phyloP scores from a whole-genome alignment of 2,329 filamentous ascomycete species.

The Grosmannia huntii region DNA sequence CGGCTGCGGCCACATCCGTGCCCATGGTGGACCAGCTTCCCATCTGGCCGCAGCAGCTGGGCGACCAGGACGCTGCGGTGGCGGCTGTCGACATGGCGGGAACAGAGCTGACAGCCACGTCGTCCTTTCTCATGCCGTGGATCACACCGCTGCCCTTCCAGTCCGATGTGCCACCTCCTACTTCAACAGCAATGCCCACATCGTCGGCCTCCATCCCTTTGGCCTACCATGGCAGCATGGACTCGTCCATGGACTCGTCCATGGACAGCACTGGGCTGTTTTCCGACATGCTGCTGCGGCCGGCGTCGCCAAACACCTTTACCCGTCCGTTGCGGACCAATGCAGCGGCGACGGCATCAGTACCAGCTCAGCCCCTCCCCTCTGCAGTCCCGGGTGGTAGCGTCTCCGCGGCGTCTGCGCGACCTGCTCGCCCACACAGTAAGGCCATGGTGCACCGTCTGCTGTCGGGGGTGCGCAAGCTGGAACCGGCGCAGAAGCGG shows the following conservation, averaged over 20 bases:
- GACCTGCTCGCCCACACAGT: background rate
- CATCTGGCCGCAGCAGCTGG: background rate
- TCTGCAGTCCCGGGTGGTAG: too few relatives aligned
- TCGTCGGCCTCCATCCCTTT: background rate
- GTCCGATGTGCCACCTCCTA: background rate
- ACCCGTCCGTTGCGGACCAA: too few relatives aligned
- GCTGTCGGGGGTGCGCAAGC: constrained; percentile 7
- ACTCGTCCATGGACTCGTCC: background rate
- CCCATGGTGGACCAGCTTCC: background rate
- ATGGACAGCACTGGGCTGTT: background rate
- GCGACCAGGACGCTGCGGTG: background rate
- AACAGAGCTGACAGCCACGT: background rate
- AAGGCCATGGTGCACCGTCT: constrained; percentile 6
- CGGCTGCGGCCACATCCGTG: background rate
- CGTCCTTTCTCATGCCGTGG: background rate
- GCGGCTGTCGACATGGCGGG: background rate
- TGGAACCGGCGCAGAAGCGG: constrained; percentile 9
- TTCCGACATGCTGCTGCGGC: background rate
- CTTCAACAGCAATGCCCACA: background rate
- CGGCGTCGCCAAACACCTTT: background rate
- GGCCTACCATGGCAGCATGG: background rate
- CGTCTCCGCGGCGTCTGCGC: background rate
- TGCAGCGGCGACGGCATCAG: too few relatives aligned
- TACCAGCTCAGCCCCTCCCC: too few relatives aligned
- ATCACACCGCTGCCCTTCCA: background rate